Evolutionary conservation across 2,329 filamentous ascomycete species (phyloP).

Genomic region (Aspergillus sp.): DNA sequence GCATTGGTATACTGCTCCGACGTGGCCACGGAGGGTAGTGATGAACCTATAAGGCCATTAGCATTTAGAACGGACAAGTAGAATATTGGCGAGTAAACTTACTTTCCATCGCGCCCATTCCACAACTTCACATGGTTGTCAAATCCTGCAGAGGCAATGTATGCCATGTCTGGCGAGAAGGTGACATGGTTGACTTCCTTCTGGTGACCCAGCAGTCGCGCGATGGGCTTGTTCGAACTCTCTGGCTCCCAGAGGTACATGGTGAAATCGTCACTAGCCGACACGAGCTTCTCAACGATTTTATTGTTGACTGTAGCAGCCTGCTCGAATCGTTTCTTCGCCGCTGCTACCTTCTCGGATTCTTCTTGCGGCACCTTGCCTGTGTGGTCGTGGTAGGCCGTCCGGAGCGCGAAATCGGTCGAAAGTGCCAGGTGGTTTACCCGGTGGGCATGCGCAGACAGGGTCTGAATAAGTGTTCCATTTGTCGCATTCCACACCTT

Average conservation of each 20-base stretch:
- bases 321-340: slow-evolving; percentile 76
- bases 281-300: slow-evolving; percentile 76
- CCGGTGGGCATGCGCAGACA: slow-evolving; percentile 83
- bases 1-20: slow-evolving; percentile 85
- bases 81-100: slow-evolving; percentile 13
- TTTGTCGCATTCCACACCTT: slow-evolving; percentile 80
- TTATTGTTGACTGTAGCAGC: slow-evolving; percentile 70
- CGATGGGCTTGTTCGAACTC: slow-evolving; percentile 71
- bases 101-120: slow-evolving; percentile 64
- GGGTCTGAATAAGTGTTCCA: slow-evolving; percentile 71
- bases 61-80: slow-evolving; percentile 9
- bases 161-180: slow-evolving; percentile 81
- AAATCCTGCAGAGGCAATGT: slow-evolving; percentile 83
- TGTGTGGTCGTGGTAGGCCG: slow-evolving; percentile 78
- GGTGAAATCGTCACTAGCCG: slow-evolving; percentile 90
- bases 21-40: slow-evolving; percentile 80
- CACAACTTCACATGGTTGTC: slow-evolving; percentile 95
- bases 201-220: slow-evolving; percentile 86
- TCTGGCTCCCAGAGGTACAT: slow-evolving; percentile 93
- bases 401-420: slow-evolving; percentile 82
- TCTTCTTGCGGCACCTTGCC: slow-evolving; percentile 61
- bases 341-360: slow-evolving; percentile 66
- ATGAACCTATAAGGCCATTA: slow-evolving; percentile 57
- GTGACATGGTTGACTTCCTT: slow-evolving; percentile 95
- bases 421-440: slow-evolving; percentile 93